Percentiles rank a stretch among this genome's conserved stretches.
phyloP scores from a whole-genome alignment of 768 basidiomycete genomes.

The Boletellus ananas region DNA sequence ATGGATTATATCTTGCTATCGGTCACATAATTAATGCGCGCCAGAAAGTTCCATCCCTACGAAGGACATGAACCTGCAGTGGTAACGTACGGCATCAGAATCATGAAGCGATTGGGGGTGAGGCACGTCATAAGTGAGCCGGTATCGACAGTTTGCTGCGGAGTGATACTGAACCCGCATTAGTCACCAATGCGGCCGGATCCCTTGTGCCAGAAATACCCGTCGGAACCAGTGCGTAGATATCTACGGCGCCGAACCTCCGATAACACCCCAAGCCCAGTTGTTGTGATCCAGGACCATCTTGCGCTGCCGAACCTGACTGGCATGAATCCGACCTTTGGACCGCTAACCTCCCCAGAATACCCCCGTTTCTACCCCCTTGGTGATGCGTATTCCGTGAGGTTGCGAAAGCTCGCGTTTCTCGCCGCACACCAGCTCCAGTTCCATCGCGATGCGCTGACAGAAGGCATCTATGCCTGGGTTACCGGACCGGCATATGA shows the following conservation, averaged over 20 bases:
- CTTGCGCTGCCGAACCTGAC: constrained; percentile 74
- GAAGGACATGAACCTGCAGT: constrained; percentile 73
- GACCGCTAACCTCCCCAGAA: constrained; percentile 55
- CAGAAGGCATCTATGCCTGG: constrained; percentile 87
- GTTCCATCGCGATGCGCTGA: constrained; percentile 51
- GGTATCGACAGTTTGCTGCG: not conserved
- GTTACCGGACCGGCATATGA: constrained; percentile 90
- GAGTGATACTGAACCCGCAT: constrained; percentile 1
- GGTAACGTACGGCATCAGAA: constrained; percentile 74
- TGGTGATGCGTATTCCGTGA: constrained; percentile 76
- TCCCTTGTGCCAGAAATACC: constrained; percentile 68
- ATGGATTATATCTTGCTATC: not conserved
- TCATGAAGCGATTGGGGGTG: constrained; percentile 76
- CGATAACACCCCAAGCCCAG: constrained; percentile 35
- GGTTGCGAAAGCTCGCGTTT: constrained; percentile 69
- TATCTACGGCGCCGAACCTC: not conserved
- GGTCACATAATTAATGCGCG: constrained; percentile 3
- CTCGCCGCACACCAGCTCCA: constrained; percentile 62
- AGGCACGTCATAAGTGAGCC: constrained; percentile 69
- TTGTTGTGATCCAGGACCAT: constrained; percentile 84
- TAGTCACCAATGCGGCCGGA: constrained; percentile 89
- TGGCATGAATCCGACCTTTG: constrained; percentile 77
- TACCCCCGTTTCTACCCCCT: constrained; percentile 79
- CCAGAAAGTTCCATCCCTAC: constrained; percentile 72
- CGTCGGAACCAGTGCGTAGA: constrained; percentile 72